Percentiles rank a stretch among this genome's conserved stretches.
Conservation (phyloP, 2,329 filamentous ascomycete species). For the Aspergillus calidoustus region DNA sequence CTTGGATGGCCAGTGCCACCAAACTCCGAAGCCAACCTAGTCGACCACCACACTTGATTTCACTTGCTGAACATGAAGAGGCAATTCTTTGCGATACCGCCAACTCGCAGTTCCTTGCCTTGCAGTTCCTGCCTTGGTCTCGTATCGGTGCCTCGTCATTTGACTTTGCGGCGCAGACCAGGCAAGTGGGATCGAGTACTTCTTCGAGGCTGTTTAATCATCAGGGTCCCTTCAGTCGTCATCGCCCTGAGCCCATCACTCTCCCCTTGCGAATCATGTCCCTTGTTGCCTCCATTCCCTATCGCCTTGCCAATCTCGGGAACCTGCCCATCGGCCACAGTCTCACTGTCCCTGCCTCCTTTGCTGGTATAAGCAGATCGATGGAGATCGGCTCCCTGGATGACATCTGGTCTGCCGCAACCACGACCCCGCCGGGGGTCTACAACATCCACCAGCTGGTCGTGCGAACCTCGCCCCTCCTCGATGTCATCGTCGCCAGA, state of each 20-base stretch:
- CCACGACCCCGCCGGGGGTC: conserved; percentile 3
- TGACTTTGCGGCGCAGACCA: not conserved
- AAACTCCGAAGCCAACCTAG: not conserved
- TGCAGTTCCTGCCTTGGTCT: not conserved
- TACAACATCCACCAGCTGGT: conserved; percentile 10
- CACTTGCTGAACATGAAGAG: not conserved
- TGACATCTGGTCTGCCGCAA: conserved; percentile 7
- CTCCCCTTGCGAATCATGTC: conserved; percentile 12
- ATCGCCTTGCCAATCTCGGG: conserved; percentile 7
- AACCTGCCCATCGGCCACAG: conserved; percentile 3
- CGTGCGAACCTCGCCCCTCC: conserved; percentile 5
- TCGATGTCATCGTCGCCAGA: conserved; percentile 6
- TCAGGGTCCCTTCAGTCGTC: conserved; percentile 6
- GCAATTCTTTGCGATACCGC: not conserved
- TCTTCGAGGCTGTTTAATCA: conserved; percentile 2
- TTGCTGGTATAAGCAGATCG: not conserved
- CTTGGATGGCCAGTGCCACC: not conserved
- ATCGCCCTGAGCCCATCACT: conserved; percentile 1
- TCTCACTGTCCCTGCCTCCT: not conserved
- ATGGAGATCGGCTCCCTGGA: conserved; percentile 7
- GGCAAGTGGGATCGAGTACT: not conserved
- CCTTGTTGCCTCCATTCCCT: conserved; percentile 5
- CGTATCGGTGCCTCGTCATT: not conserved
- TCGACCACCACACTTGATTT: not conserved
- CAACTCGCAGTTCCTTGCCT: not conserved